Conservation (phyloP, 108 stramenopile genomes). For the Bacterosira constricta region DNA sequence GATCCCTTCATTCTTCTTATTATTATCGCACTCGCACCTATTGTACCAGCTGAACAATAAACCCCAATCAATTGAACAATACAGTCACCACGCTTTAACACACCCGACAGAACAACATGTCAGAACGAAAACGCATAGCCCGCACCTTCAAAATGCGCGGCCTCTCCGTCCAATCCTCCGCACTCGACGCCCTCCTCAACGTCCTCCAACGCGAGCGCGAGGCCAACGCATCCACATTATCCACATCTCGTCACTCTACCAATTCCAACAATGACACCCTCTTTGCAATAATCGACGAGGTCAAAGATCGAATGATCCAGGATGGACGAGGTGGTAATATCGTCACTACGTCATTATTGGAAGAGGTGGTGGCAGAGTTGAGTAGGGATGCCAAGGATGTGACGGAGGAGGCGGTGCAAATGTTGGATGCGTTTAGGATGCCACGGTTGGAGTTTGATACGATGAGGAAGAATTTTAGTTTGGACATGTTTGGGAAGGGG, state of each 20-base stretch:
- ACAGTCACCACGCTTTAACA: no score
- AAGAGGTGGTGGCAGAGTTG: slow-evolving; percentile 51
- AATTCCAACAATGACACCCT: slow-evolving; percentile 19
- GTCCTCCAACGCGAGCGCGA: slow-evolving; percentile 44
- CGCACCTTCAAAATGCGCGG: slow-evolving; percentile 64
- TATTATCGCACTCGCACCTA: no score
- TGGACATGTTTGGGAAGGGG: slow-evolving; percentile 5
- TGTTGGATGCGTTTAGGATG: slow-evolving; percentile 16
- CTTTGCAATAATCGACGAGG: slow-evolving; percentile 42
- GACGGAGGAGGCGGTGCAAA: slow-evolving; percentile 34
- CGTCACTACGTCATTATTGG: slow-evolving; percentile 48
- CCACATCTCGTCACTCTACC: no score
- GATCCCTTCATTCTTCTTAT: no score
- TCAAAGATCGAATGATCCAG: slow-evolving; percentile 42
- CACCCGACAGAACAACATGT: slow-evolving; percentile 17
- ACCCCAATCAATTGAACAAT: no score
- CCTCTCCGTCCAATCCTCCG: slow-evolving; percentile 50
- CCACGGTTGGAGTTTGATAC: slow-evolving; percentile 19
- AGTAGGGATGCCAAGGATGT: slow-evolving; percentile 33
- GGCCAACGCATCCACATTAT: background rate
- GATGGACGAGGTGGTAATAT: slow-evolving; percentile 23
- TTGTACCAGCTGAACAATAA: no score
- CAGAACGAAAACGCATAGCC: slow-evolving; percentile 44
- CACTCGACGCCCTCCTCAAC: slow-evolving; percentile 52
- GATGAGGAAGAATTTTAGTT: slow-evolving; percentile 27